A percentile compares a stretch with the other conserved stretches of the same genome.
These are phyloP conservation scores for Tubosaeta brunneosetosa DNA, from an alignment of 768 basidiomycete species.

Conservation along the genomic window DNA sequence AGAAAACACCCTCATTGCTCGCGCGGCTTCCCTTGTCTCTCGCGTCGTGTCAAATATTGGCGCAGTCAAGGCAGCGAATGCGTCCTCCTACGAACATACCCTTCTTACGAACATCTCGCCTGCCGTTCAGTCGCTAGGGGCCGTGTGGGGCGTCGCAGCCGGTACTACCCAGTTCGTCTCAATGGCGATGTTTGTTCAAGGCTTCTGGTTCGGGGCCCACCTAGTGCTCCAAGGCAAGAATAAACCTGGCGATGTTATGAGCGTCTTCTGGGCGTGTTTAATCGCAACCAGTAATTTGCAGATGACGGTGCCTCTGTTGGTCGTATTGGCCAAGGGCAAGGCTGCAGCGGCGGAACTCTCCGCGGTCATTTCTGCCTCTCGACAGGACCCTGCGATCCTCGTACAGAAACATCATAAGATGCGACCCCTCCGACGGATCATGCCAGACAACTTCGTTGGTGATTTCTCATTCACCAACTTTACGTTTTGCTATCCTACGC, in stretches of 20 bases:
- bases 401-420: slow-evolving; percentile 11
- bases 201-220: slow-evolving; percentile 92
- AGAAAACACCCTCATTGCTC: slow-evolving; percentile 64
- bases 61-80: slow-evolving; percentile 94
- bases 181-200: slow-evolving; percentile 93
- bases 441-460: slow-evolving; percentile 59
- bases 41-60: slow-evolving; percentile 71
- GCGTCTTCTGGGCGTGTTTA: slow-evolving; percentile 97
- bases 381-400: slow-evolving; percentile 32
- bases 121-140: slow-evolving; percentile 51
- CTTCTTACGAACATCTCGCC: slow-evolving; percentile 41
- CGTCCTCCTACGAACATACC: slow-evolving; percentile 50
- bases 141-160: slow-evolving; percentile 71
- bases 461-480: slow-evolving; percentile 62
- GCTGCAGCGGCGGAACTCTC: slow-evolving; percentile 27
- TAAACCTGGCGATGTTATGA: slow-evolving; percentile 77
- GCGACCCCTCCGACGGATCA: slow-evolving; percentile 54
- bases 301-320: slow-evolving; percentile 78
- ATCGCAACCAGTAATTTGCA: slow-evolving; percentile 87
- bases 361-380: slow-evolving; percentile 25
- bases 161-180: slow-evolving; percentile 75
- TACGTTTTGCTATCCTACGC: slow-evolving; percentile 70
- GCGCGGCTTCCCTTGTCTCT: slow-evolving; percentile 76
- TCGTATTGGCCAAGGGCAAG: slow-evolving; percentile 67
- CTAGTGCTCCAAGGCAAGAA: slow-evolving; percentile 76